These are phyloP conservation scores for Kwoniella sp. DNA, from an alignment of 768 basidiomycete genomes.

Conservation along the genomic window DNA sequence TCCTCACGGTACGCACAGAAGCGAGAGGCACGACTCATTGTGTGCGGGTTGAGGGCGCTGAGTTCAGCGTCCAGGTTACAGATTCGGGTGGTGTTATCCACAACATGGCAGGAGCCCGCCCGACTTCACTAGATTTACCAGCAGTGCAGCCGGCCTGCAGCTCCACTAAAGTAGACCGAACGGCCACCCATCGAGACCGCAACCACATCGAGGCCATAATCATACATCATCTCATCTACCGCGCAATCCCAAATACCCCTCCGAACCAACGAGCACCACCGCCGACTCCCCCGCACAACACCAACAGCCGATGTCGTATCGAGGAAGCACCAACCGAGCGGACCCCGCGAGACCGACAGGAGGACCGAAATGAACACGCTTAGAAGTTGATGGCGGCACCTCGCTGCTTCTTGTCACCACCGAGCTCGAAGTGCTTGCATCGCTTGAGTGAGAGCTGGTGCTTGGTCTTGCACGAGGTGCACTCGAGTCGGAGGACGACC, in stretches of 20 bases:
- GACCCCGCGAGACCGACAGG: too few species aligned
- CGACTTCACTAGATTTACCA: too few species aligned
- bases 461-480: slow-evolving; percentile 98
- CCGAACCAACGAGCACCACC: neutral
- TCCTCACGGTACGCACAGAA: too few species aligned
- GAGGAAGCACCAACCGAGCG: too few species aligned
- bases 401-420: slow-evolving; percentile 96
- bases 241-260: slow-evolving; percentile 1
- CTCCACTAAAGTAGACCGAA: too few species aligned
- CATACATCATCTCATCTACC: slow-evolving; percentile 6
- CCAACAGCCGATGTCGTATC: neutral
- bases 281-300: neutral
- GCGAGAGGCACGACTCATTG: too few species aligned
- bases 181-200: too few species aligned
- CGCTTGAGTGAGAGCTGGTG: slow-evolving; percentile 94
- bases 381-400: slow-evolving; percentile 36
- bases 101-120: too few species aligned
- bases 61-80: too few species aligned
- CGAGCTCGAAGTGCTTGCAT: slow-evolving; percentile 99
- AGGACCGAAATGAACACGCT: neutral
- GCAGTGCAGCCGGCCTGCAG: too few species aligned
- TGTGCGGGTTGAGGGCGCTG: too few species aligned
- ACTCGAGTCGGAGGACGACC: slow-evolving; percentile 95
- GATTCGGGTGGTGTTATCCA: too few species aligned
- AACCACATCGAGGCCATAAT: neutral